Percentiles rank a stretch among this genome's conserved stretches.
phyloP scores from a whole-genome alignment of 495 filamentous ascomycete species.

The Trichoderma gamsii region DNA sequence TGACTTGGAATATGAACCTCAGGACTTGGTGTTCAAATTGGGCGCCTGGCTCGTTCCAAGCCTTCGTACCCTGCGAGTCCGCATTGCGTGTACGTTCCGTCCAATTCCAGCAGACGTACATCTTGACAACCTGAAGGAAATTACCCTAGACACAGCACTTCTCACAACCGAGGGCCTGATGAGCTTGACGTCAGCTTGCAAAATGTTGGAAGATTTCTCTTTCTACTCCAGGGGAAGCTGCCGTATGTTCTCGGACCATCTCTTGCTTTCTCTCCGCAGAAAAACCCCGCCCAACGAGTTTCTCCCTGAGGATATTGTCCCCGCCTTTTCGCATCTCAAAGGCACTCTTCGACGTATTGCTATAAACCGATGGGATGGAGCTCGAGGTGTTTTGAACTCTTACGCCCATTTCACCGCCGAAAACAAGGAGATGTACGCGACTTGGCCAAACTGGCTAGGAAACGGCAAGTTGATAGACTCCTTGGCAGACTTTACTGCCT shows the following conservation, averaged over 20 bases:
- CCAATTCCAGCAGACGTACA: background rate
- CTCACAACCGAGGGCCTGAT: background rate
- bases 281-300: background rate
- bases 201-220: background rate
- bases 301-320: background rate
- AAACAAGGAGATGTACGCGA: background rate
- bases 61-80: background rate
- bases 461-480: background rate
- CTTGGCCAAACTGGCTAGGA: background rate
- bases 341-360: background rate
- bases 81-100: background rate
- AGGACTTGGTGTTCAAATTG: background rate
- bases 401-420: background rate
- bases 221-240: background rate
- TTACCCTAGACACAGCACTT: background rate
- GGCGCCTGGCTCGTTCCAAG: background rate
- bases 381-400: background rate
- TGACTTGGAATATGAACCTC: background rate
- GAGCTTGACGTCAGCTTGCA: background rate
- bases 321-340: background rate
- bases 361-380: conserved; percentile 3
- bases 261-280: background rate
- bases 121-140: background rate
- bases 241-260: background rate
- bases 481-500: background rate